Evolutionary conservation across 2,329 filamentous ascomycete genomes (phyloP), one percentile per base, ranked within the genome.

Genomic region (Fusarium fracticaudum): DNA sequence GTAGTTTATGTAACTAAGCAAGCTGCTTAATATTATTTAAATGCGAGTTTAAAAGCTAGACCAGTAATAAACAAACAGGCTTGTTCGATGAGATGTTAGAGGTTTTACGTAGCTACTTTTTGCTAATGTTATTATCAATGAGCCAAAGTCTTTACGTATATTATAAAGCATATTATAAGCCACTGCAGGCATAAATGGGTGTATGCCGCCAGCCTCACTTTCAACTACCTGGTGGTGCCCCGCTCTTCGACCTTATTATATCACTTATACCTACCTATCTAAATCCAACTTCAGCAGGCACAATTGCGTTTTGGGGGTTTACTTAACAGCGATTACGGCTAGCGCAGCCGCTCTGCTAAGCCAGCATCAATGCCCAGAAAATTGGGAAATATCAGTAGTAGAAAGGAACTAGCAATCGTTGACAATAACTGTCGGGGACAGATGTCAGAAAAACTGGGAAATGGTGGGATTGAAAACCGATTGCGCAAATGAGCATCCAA

Each of bases 291-390:
- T 5, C 24, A 29, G 18, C 18, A 7, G 7, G 1, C 44, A 29
- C 7, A 20, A 10, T 29, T 14, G 4, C 24, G 1, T 29, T 10
- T 29, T 20, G 0, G 12, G 24, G 24, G 24, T 9, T 26, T 13
- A 4, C 0, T 29, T 1, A 29, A 29, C 24, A 10, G 0, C 12
- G 18, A 15, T 29, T 1, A 8, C 15, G 13, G 44, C 24, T 5
- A 8, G 24, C 4, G 24, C 44, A 29, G 18, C 24, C 24, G 24
- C 13, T 47, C 18, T 14, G 8, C 24, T 8, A 47, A 14, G 5
- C 5, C 12, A 18, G 1, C 4, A 37, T 18, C 17, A 18, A 10
- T 22, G 8, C 40, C 40, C 22, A 2, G 8, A 15, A 41, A 41
- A 41, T n/a, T n/a, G 22, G 12, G 40, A 10, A 5, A 15, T 22